phyloP scores from a whole-genome alignment of 495 filamentous ascomycete species.

The Lophiostoma macrostomum region DNA sequence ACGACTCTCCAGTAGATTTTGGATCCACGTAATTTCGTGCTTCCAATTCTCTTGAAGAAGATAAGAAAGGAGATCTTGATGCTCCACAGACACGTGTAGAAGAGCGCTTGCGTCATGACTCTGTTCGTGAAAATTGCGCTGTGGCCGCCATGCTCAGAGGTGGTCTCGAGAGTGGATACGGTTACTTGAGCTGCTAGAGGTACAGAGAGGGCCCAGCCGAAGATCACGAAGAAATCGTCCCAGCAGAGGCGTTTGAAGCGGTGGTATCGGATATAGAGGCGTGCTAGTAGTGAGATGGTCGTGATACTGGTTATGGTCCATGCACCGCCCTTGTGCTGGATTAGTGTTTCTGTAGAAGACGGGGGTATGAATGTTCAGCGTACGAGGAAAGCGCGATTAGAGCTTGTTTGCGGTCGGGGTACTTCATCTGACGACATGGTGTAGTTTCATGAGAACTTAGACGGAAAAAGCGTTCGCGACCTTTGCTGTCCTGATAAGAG shows the following conservation, averaged over 20 bases:
- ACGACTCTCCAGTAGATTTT: neutral
- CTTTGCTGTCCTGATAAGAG: no score
- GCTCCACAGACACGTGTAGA: conserved; percentile 31
- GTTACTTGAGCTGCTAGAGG: neutral
- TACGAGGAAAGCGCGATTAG: no score
- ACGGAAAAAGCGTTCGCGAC: no score
- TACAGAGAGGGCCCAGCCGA: conserved; percentile 6
- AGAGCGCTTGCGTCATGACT: conserved; percentile 4
- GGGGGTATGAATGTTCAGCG: no score
- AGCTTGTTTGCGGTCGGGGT: no score
- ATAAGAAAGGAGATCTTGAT: conserved; percentile 38
- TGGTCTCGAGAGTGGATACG: neutral
- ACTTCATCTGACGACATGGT: no score
- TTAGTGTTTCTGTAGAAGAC: no score
- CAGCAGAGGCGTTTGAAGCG: neutral
- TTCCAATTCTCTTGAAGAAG: conserved; percentile 37
- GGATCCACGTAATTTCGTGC: conserved; percentile 6
- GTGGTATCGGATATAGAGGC: neutral
- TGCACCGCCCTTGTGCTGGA: neutral
- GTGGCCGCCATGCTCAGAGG: neutral
- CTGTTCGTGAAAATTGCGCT: neutral
- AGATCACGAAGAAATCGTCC: conserved; percentile 9
- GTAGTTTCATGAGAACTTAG: no score
- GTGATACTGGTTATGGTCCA: neutral
- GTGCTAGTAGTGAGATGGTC: neutral